A percentile compares a stretch with the other conserved stretches of the same genome.
phyloP scores from a whole-genome alignment of 352 stramenopile species.

The Globisporangium barbulae region DNA sequence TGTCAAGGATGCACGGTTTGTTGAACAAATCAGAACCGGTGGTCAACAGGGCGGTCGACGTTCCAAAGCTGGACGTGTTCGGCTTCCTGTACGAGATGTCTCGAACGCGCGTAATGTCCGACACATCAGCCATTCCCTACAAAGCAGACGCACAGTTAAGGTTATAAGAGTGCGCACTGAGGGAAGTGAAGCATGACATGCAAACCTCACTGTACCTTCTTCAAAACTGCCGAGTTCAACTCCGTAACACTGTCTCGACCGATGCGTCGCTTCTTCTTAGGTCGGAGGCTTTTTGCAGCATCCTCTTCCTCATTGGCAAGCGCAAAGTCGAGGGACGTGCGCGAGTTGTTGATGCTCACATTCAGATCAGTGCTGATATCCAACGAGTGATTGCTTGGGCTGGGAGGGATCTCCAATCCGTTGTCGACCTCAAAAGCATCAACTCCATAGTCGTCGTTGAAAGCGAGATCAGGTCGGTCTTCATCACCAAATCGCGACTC shows the following conservation, averaged over 20 bases:
- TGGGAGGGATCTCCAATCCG: slow-evolving; percentile 28
- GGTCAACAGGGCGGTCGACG: slow-evolving; percentile 15
- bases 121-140: slow-evolving; percentile 66
- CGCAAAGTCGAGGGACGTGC: slow-evolving; percentile 64
- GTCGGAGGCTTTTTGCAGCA: slow-evolving; percentile 23
- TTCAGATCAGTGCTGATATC: slow-evolving; percentile 75
- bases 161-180: not conserved
- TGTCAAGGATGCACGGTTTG: slow-evolving; percentile 47
- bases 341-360: slow-evolving; percentile 59
- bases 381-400: slow-evolving; percentile 39
- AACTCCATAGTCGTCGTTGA: slow-evolving; percentile 61
- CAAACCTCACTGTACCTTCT: slow-evolving; percentile 33
- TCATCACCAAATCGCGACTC: slow-evolving; percentile 28
- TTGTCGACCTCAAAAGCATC: slow-evolving; percentile 46
- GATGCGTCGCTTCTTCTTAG: slow-evolving; percentile 84
- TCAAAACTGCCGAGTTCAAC: slow-evolving; percentile 69
- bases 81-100: slow-evolving; percentile 38
- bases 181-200: not conserved
- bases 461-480: slow-evolving; percentile 46
- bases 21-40: slow-evolving; percentile 48
- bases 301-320: slow-evolving; percentile 43
- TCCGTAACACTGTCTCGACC: slow-evolving; percentile 77
- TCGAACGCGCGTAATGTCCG: slow-evolving; percentile 60
- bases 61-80: slow-evolving; percentile 15
- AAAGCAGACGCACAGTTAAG: not conserved